Conservation (phyloP, 2,329 filamentous ascomycete genomes). For the Penicillium occitanis region DNA sequence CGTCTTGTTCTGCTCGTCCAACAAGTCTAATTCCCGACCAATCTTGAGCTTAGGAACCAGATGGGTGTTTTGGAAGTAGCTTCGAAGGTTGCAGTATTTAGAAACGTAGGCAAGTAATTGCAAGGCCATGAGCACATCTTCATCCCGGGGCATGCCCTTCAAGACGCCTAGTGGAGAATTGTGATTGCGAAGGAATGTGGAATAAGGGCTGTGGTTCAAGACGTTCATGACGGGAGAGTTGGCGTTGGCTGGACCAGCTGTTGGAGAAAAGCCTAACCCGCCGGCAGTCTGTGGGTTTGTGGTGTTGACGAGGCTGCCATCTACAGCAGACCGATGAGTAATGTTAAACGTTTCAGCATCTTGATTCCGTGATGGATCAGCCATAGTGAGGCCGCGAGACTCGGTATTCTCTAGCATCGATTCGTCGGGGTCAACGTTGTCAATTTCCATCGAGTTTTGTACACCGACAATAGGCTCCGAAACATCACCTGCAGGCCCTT, state of each 20-base stretch:
- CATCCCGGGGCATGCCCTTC: slow-evolving; percentile 90
- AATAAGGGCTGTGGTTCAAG: slow-evolving; percentile 59
- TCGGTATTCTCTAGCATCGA: slow-evolving; percentile 72
- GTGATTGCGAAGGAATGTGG: slow-evolving; percentile 76
- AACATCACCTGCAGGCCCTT: slow-evolving; percentile 48
- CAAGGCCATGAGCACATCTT: slow-evolving; percentile 96
- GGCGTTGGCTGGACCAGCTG: slow-evolving; percentile 59
- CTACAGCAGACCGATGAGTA: slow-evolving; percentile 77
- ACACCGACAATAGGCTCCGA: slow-evolving; percentile 74
- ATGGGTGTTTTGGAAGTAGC: slow-evolving; percentile 94
- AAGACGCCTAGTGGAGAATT: slow-evolving; percentile 71
- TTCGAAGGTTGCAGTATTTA: slow-evolving; percentile 94
- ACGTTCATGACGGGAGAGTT: slow-evolving; percentile 71
- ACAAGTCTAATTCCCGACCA: slow-evolving; percentile 74
- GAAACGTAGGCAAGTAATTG: slow-evolving; percentile 96
- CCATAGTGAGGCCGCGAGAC: slow-evolving; percentile 71
- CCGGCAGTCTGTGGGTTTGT: slow-evolving; percentile 67
- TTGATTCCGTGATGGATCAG: slow-evolving; percentile 78
- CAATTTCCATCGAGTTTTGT: slow-evolving; percentile 77
- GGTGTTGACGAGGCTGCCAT: slow-evolving; percentile 77
- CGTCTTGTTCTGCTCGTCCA: slow-evolving; percentile 63
- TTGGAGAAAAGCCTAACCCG: slow-evolving; percentile 70
- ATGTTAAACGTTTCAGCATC: slow-evolving; percentile 93
- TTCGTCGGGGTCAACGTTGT: slow-evolving; percentile 81
- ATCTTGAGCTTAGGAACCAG: slow-evolving; percentile 90